These are phyloP conservation scores for Triangularia setosa DNA, from an alignment of 2,329 filamentous ascomycete species.

Conservation along the genomic window DNA sequence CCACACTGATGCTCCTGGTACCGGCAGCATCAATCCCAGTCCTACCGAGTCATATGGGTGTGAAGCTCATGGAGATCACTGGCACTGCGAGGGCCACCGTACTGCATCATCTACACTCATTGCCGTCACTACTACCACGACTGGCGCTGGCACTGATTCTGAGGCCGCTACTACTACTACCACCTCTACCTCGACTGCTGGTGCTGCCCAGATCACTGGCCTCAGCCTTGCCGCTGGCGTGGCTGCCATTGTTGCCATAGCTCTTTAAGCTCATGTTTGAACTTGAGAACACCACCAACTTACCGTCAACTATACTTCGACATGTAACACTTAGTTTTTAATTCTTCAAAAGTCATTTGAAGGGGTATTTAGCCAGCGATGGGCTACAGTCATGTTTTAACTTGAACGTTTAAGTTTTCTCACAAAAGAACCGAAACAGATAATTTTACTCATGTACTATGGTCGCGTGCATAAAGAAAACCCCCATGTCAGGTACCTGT, in stretches of 20 bases:
- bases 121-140: not conserved
- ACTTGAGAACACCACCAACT: not conserved
- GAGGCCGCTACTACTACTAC: not conserved
- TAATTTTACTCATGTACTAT: too few relatives aligned
- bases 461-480: too few relatives aligned
- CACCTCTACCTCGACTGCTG: constrained; percentile 7
- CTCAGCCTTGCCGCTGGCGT: constrained; percentile 13
- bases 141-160: not conserved
- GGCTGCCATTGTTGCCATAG: constrained; percentile 14
- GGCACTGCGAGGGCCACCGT: constrained; percentile 21
- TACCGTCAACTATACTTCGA: not conserved
- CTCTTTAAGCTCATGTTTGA: constrained; percentile 3
- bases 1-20: constrained; percentile 12
- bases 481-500: too few relatives aligned
- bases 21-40: constrained; percentile 16
- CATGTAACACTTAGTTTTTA: not conserved
- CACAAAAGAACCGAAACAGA: too few relatives aligned
- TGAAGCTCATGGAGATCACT: constrained; percentile 25
- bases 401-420: too few relatives aligned
- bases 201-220: constrained; percentile 12
- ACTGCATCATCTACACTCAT: constrained; percentile 1
- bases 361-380: not conserved
- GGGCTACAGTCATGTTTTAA: too few relatives aligned
- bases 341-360: not conserved
- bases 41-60: constrained; percentile 26